Evolutionary conservation across 495 filamentous ascomycete species (phyloP), one percentile per base, ranked within the genome.

Genomic region (Penicillium coffeae): DNA sequence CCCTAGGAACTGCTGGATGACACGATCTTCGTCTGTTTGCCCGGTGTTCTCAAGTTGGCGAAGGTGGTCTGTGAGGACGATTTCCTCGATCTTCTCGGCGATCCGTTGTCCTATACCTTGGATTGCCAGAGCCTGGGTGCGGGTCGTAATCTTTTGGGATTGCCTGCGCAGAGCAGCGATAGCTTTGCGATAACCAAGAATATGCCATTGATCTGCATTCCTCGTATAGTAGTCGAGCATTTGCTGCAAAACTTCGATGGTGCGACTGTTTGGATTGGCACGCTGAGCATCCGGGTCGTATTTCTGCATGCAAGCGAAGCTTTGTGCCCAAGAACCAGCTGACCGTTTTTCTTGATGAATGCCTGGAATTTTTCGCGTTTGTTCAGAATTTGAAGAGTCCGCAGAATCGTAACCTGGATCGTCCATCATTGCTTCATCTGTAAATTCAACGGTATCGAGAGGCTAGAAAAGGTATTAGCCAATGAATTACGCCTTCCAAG

Each of bases 81-180:
- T 96, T 59, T 98, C 93, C 58, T 94, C 86, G 46, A 98, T 96
- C 58, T 96, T 96, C 34, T 76, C 73, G 0, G 93, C 93, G 13
- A 98, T 64, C 9, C 89, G 79, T 7, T 70, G 45, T 22, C 93
- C 93, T 52, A 98, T 85, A 45, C 79, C 79, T 1, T 85, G 81
- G 3, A 96, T 77, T 6, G 62, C 56, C 15, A 70, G 65, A 0
- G 93, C 93, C 66, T 95, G 78, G 21, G 82, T 72, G 38, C 76
- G 78, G 10, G 84, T 89, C 8, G 59, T 68, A 49, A 96, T 83
- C 56, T 81, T 85, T 45, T 66, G 71, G 0, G 66, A 58, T 49
- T 95, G 88, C 20, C 78, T 82, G 13, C 78, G 76, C 32, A 98
- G 75, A 2, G 82, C 86, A 34, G 74, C 64, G 50, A 95, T 88